phyloP scores from a whole-genome alignment of 345 rosid species.

The Linum lewisii region DNA sequence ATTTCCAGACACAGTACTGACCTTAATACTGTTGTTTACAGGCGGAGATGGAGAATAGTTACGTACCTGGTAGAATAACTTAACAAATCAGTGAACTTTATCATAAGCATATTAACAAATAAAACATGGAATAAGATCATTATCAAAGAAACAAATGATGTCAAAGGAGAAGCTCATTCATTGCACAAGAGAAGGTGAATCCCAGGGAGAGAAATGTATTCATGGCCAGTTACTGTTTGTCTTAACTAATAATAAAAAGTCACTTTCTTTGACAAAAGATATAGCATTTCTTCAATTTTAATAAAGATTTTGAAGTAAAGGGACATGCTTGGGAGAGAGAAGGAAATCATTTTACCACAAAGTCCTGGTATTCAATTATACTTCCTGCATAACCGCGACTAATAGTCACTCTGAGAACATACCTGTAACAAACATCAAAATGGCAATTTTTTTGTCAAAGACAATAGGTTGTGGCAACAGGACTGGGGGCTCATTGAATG shows the following conservation, averaged over 20 bases:
- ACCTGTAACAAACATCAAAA: slow-evolving; percentile 33
- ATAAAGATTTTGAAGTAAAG: no score
- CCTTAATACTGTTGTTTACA: slow-evolving; percentile 93
- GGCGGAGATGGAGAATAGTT: slow-evolving; percentile 69
- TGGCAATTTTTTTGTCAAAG: slow-evolving; percentile 9
- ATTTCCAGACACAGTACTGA: slow-evolving; percentile 13
- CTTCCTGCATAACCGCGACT: slow-evolving; percentile 90
- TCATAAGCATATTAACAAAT: background rate
- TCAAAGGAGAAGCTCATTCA: background rate
- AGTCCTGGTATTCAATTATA: slow-evolving; percentile 85
- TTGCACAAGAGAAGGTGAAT: background rate
- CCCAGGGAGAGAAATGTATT: background rate
- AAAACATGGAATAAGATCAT: background rate
- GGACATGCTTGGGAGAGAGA: slow-evolving; percentile 1
- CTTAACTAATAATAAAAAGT: no score
- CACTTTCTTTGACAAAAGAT: no score
- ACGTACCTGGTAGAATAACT: slow-evolving; percentile 51
- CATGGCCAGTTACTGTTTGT: no score
- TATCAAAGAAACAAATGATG: no score
- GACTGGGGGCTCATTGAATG: no score
- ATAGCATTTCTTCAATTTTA: no score
- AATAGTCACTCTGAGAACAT: slow-evolving; percentile 86
- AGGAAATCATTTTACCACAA: slow-evolving; percentile 47
- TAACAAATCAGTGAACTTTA: background rate
- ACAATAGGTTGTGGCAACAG: background rate